Evolutionary conservation across 1,139 yeast species (phyloP), one percentile per base, ranked within the genome.

Genomic region (Lodderomyces theae): DNA sequence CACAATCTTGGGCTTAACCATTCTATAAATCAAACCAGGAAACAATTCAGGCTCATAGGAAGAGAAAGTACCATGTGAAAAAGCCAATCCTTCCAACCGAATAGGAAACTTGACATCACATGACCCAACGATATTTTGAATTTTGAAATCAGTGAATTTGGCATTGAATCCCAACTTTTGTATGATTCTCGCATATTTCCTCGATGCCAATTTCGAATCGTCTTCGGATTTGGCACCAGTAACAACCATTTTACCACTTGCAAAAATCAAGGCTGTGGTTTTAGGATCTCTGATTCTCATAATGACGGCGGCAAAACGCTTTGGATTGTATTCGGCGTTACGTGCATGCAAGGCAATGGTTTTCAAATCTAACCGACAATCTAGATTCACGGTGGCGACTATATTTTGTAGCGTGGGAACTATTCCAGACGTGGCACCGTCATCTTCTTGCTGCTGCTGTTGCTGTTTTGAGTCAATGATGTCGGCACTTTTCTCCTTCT

Each of bases 261-360:
- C 99, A 65, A 92, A 94, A 53, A 92, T 94, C 58, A 92, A 76
- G 0, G 98, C 98, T 2, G 99, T 92, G 1, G 98, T 94, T 63
- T 92, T 92, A 18, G 99, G 99, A 62, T 92, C 98, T 66, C 99
- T 80, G 54, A 92, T 92, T 76, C 99, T 87, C 99, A 92, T 94
- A 54, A 92, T 92, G 41, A 92, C 99, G 43, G 99, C 99, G 12
- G 99, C 99, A 71, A 92, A 92, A 72, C 99, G 96, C 69, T 82
- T 70, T 40, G 98, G 98, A 57, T 92, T 92, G 64, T 92, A 92
- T 64, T 92, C 99, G 22, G 99, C 99, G 66, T 92, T 92, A 77
- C 99, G 89, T 3, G 98, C 98, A 66, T 92, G 99, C 51, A 92
- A 72, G 1, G 99, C 99, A 63, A 92, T 94, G 21, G 98, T 94